A percentile compares a stretch with the other conserved stretches of the same genome.
phyloP scores from a whole-genome alignment of 2,329 filamentous ascomycete genomes.

The Beauveria brongniartii region DNA sequence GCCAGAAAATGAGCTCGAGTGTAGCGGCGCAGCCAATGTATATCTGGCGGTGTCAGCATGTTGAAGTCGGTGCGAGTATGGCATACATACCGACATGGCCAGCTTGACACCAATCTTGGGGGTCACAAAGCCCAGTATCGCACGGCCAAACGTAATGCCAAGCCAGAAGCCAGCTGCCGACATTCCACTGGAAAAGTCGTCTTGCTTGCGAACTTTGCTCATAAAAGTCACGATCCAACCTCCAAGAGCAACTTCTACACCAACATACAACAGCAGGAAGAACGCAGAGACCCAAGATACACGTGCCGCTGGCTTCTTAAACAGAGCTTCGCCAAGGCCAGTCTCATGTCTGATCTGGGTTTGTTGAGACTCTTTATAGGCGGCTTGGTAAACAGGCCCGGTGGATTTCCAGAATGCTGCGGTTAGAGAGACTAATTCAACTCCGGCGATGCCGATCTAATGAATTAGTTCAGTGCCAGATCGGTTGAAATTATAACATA shows the following conservation, averaged over 20 bases:
- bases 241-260: slow-evolving; percentile 65
- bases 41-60: slow-evolving; percentile 22
- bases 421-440: slow-evolving; percentile 44
- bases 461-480: neutral
- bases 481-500: slow-evolving; percentile 24
- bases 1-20: slow-evolving; percentile 70
- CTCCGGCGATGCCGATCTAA: slow-evolving; percentile 42
- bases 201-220: slow-evolving; percentile 63
- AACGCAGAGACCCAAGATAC: slow-evolving; percentile 63
- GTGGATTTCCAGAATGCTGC: slow-evolving; percentile 45
- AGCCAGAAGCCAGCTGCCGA: slow-evolving; percentile 76
- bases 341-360: slow-evolving; percentile 11
- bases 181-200: slow-evolving; percentile 62
- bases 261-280: slow-evolving; percentile 71
- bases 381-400: slow-evolving; percentile 13
- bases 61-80: neutral
- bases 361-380: slow-evolving; percentile 10
- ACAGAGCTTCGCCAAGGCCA: slow-evolving; percentile 25
- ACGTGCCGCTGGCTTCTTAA: slow-evolving; percentile 33
- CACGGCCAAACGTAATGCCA: slow-evolving; percentile 63
- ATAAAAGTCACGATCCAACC: slow-evolving; percentile 85
- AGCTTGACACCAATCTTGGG: slow-evolving; percentile 61
- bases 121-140: slow-evolving; percentile 67
- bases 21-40: slow-evolving; percentile 59
- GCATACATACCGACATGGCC: slow-evolving; percentile 34